These are phyloP conservation scores for Chlorella sp. DNA, from an alignment of 139 green algal genomes.

Conservation along the genomic window DNA sequence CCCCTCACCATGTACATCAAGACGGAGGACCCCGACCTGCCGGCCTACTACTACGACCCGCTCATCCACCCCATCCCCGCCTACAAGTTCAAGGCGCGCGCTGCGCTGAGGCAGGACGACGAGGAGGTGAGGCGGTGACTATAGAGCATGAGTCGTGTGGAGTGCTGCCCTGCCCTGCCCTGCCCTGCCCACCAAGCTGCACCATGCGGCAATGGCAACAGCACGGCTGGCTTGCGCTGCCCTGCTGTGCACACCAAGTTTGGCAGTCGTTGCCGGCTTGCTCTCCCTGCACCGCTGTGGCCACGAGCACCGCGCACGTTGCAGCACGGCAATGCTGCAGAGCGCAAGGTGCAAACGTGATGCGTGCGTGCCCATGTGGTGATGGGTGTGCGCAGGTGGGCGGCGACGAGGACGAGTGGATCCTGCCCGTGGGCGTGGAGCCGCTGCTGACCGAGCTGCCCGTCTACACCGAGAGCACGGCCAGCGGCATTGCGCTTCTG, in stretches of 20 bases:
- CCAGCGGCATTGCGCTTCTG: conserved; percentile 86
- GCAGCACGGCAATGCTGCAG: too few species aligned
- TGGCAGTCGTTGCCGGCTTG: too few species aligned
- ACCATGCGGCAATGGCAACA: too few species aligned
- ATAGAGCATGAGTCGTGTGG: too few species aligned
- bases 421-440: conserved; percentile 77
- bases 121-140: conserved; percentile 6
- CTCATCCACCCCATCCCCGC: conserved; percentile 96
- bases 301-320: too few species aligned
- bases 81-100: conserved; percentile 50
- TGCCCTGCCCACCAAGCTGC: too few species aligned
- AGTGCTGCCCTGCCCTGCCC: too few species aligned
- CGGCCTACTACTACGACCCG: conserved; percentile 98
- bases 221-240: too few species aligned
- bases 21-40: conserved; percentile 97
- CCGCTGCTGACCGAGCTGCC: conserved; percentile 60
- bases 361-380: too few species aligned
- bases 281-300: too few species aligned
- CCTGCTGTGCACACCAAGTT: too few species aligned
- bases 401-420: conserved; percentile 83
- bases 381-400: conserved; percentile 45
- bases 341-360: too few species aligned
- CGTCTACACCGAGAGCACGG: conserved; percentile 84
- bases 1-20: conserved; percentile 99
- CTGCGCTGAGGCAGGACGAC: not conserved